Conservation (phyloP, 1,139 yeast species). For the Geotrichum candidum region DNA sequence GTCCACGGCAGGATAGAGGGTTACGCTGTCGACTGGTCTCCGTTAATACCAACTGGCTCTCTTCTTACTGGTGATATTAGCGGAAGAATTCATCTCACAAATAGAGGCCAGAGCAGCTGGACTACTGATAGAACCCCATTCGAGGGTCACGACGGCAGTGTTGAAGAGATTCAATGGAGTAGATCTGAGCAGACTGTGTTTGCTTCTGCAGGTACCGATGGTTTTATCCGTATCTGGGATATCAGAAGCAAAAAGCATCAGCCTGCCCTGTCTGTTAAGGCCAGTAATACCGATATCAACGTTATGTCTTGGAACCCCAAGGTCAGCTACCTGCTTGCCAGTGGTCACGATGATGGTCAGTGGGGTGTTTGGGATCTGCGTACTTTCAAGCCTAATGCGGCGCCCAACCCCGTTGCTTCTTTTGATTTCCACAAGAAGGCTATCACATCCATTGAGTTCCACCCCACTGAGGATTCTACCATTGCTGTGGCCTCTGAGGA, state of each 20-base stretch:
- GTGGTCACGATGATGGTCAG: slow-evolving; percentile 95
- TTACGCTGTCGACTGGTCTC: slow-evolving; percentile 96
- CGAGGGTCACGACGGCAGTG: slow-evolving; percentile 51
- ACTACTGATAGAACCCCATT: slow-evolving; percentile 80
- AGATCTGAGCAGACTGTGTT: slow-evolving; percentile 87
- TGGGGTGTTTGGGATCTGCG: slow-evolving; percentile 99
- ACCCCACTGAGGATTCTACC: slow-evolving; percentile 91
- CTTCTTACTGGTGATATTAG: slow-evolving; percentile 83
- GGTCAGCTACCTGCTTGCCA: slow-evolving; percentile 79
- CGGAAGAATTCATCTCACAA: slow-evolving; percentile 75
- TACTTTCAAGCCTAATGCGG: slow-evolving; percentile 49
- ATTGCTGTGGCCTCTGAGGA: slow-evolving; percentile 95
- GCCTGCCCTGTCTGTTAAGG: slow-evolving; percentile 82
- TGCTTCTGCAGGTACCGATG: slow-evolving; percentile 90
- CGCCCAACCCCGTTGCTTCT: slow-evolving; percentile 62
- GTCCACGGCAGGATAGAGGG: slow-evolving; percentile 96
- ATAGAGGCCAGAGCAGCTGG: slow-evolving; percentile 77
- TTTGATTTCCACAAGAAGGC: slow-evolving; percentile 94
- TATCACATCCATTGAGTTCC: slow-evolving; percentile 86
- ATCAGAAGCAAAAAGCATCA: slow-evolving; percentile 86
- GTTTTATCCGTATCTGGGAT: slow-evolving; percentile 92
- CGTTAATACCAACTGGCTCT: slow-evolving; percentile 71
- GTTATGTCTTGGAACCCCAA: slow-evolving; percentile 94
- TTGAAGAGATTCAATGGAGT: slow-evolving; percentile 97
- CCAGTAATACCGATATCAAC: slow-evolving; percentile 79